These are phyloP conservation scores for Fusarium nanum DNA, from an alignment of 2,329 filamentous ascomycete species.

Conservation along the genomic window DNA sequence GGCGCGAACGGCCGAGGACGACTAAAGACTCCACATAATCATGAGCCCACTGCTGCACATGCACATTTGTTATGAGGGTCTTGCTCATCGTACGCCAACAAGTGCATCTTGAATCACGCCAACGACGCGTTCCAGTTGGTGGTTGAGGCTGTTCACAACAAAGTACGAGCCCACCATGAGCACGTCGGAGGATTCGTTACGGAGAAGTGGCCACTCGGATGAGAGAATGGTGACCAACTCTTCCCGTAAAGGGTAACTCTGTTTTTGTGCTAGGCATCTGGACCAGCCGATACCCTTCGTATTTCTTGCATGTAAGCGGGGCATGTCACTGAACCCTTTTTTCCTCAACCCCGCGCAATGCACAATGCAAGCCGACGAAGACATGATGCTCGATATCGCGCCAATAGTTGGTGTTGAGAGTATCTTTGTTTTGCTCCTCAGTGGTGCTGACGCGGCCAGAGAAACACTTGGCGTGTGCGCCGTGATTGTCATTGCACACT, in stretches of 20 bases:
- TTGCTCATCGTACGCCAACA: constrained; percentile 27
- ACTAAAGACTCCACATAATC: constrained; percentile 25
- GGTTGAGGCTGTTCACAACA: constrained; percentile 26
- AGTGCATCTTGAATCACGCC: constrained; percentile 21
- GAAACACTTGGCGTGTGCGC: constrained; percentile 15
- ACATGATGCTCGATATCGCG: constrained; percentile 35
- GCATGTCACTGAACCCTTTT: constrained; percentile 33
- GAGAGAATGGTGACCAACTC: constrained; percentile 35
- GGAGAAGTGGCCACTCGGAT: constrained; percentile 31
- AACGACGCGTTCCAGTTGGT: constrained; percentile 39
- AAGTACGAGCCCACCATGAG: constrained; percentile 38
- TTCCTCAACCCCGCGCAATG: constrained; percentile 28
- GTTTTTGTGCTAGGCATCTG: constrained; percentile 26
- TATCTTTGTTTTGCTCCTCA: constrained; percentile 16
- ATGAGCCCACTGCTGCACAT: constrained; percentile 31
- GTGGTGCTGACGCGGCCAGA: constrained; percentile 35
- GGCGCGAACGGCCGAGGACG: constrained; percentile 31
- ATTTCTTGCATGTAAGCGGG: constrained; percentile 38
- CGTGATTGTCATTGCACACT: not conserved
- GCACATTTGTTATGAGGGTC: constrained; percentile 28
- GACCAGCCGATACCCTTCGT: constrained; percentile 34
- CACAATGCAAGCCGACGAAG: constrained; percentile 38
- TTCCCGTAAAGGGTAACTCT: constrained; percentile 37
- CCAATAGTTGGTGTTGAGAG: constrained; percentile 27
- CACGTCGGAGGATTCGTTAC: constrained; percentile 24